Percentiles rank a stretch among this genome's conserved stretches.
Evolutionary conservation across 345 rosid genomes (phyloP).

Genomic region (Toxicodendron radicans): DNA sequence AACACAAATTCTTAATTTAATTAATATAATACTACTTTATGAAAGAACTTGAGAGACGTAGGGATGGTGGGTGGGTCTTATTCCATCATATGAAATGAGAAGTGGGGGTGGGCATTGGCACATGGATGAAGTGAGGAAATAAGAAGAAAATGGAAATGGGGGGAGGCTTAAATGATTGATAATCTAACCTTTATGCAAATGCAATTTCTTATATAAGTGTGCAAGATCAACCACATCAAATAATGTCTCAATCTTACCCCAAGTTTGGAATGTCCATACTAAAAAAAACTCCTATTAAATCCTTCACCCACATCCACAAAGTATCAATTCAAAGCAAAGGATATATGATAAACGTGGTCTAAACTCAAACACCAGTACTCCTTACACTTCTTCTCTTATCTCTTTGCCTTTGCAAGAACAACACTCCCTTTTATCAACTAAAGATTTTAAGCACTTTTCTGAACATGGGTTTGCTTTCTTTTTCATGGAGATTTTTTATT

Average conservation of each 20-base stretch:
- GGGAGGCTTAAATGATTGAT: too few relatives aligned
- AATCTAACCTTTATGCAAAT: neutral
- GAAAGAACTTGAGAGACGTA: too few relatives aligned
- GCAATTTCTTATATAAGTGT: neutral
- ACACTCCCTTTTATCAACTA: slow-evolving; percentile 7
- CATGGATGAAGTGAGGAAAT: neutral
- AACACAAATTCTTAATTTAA: too few relatives aligned
- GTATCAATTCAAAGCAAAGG: neutral
- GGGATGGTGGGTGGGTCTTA: too few relatives aligned
- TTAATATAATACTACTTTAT: too few relatives aligned
- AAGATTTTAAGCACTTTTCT: slow-evolving; percentile 12
- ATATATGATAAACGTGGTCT: slow-evolving; percentile 22
- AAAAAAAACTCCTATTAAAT: neutral
- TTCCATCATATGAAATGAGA: too few relatives aligned
- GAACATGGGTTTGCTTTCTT: neutral
- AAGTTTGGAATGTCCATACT: neutral
- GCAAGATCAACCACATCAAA: neutral
- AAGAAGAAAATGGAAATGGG: too few relatives aligned
- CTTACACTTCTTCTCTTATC: neutral
- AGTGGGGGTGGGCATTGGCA: neutral
- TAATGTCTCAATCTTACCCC: neutral
- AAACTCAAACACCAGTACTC: neutral
- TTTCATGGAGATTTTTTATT: neutral
- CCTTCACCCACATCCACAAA: neutral
- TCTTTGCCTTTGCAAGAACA: neutral